Base-by-base conservation (phyloP, 75 land plant genomes). In the Sequoia sempervirens region DNA sequence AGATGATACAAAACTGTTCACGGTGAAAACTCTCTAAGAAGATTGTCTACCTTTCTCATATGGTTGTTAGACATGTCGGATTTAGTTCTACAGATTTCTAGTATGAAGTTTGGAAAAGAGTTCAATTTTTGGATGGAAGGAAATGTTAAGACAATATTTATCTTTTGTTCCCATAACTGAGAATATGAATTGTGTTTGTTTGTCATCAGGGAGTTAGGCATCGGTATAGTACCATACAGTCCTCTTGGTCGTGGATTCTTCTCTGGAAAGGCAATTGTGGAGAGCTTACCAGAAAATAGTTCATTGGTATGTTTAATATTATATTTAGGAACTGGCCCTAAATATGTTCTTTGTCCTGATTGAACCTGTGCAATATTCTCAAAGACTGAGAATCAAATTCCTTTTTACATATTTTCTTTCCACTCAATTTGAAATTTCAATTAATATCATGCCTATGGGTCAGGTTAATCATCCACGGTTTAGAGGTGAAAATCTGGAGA, bases 191-290 rank as follows among this genome's bases (percentile, higher is more conserved):
- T 82, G 18, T 68, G 18, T 15, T 13, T 82, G 34, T 79, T 80
- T 30, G 6, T 75, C 15, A 7, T 76, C 84, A 93, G 94, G 84
- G 91, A 93, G 80, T 90, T 93, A 68, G 94, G 94, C 7, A 93
- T 93, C 78, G 93, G 94, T 50, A 88, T 93, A 40, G 93, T 93
- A 61, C 86, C 88, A 68, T 92, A 92, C 68, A 88, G 92, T 84
- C 93, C 95, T 70, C 88, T 93, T 28, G 93, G 93, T 45, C 85
- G 92, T 32, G 93, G 95, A n/a, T 90, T 93, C 82, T 93, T 93
- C 79, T 89, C 87, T 84, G 91, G 94, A 13, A 91, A 85, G 81
- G 87, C 85, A 12, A 82, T 81, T 37, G 85, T 88, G 20, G 93
- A 93, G 80, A 84, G 74, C 15, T 78, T 93, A 66, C 84, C 90